Conservation (phyloP, 805 yeast species). For the Ogataea angusta region DNA sequence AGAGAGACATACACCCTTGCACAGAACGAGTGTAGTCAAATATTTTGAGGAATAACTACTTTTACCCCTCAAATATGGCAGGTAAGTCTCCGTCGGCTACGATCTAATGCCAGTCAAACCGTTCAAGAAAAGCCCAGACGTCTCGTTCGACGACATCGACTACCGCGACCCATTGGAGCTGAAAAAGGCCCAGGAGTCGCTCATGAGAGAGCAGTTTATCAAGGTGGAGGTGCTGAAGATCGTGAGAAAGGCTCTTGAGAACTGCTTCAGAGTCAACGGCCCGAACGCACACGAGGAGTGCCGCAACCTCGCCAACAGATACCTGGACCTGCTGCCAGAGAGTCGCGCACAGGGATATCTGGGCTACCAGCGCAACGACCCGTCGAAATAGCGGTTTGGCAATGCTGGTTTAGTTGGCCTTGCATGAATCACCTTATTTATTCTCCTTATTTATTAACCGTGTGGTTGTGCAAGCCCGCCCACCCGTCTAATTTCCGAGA, state of each 20-base stretch:
- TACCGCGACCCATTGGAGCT: conserved; percentile 63
- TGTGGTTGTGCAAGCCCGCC: conserved; percentile 1
- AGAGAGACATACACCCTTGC: neutral
- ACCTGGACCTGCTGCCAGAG: conserved; percentile 71
- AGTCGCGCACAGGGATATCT: conserved; percentile 68
- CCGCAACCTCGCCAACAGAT: conserved; percentile 71
- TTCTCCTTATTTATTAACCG: conserved; percentile 5
- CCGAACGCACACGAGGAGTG: conserved; percentile 77
- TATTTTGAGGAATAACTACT: neutral
- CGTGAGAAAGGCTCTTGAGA: conserved; percentile 70
- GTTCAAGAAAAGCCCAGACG: conserved; percentile 53
- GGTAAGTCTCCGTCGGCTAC: neutral
- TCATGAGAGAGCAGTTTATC: conserved; percentile 78
- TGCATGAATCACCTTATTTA: conserved; percentile 6
- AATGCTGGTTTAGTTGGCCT: too few relatives aligned
- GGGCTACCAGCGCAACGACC: conserved; percentile 89
- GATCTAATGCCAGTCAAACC: conserved; percentile 5
- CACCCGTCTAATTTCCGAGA: conserved; percentile 3
- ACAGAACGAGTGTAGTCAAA: neutral
- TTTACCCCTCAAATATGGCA: conserved; percentile 9
- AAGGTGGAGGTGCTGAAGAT: conserved; percentile 64
- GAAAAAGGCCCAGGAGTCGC: conserved; percentile 69
- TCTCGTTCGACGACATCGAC: conserved; percentile 80
- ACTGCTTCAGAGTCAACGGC: conserved; percentile 59
- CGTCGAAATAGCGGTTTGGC: conserved; percentile 49